Evolutionary conservation across 2,329 filamentous ascomycete species (phyloP).

Genomic region (Colletotrichum acutatum): DNA sequence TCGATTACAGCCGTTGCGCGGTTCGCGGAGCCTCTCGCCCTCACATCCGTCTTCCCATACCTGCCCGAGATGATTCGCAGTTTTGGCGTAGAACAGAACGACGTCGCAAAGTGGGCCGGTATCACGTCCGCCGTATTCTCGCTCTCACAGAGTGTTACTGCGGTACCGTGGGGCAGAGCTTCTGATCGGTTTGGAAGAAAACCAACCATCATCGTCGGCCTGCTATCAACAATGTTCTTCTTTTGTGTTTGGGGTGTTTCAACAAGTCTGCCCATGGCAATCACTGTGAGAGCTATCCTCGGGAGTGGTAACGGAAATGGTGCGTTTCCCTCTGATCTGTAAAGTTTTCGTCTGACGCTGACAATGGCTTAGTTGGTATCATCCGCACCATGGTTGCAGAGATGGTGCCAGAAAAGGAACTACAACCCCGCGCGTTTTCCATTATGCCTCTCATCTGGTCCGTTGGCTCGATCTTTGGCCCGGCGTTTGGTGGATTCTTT

Average conservation of each 20-base stretch:
- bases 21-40: conserved; percentile 79
- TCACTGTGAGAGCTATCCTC: conserved; percentile 79
- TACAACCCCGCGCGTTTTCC: conserved; percentile 90
- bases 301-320: conserved; percentile 89
- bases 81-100: conserved; percentile 76
- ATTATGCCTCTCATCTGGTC: conserved; percentile 94
- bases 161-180: conserved; percentile 79
- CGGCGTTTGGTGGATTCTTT: conserved; percentile 86
- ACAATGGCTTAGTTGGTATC: conserved; percentile 75
- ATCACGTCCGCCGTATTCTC: conserved; percentile 79
- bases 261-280: conserved; percentile 81
- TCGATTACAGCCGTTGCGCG: conserved; percentile 73
- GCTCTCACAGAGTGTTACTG: conserved; percentile 76
- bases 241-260: conserved; percentile 89
- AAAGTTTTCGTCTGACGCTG: not conserved
- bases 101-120: conserved; percentile 85
- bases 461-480: conserved; percentile 87
- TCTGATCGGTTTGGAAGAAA: conserved; percentile 87
- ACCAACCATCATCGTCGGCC: conserved; percentile 78
- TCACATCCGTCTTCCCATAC: conserved; percentile 78
- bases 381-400: conserved; percentile 93
- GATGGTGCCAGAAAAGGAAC: conserved; percentile 85
- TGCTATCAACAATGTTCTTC: conserved; percentile 82
- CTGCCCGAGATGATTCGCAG: conserved; percentile 86
- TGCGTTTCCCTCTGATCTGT: conserved; percentile 44